Evolutionary conservation across 1,139 yeast genomes (phyloP).

Genomic region (Hansenula lynferdii): DNA sequence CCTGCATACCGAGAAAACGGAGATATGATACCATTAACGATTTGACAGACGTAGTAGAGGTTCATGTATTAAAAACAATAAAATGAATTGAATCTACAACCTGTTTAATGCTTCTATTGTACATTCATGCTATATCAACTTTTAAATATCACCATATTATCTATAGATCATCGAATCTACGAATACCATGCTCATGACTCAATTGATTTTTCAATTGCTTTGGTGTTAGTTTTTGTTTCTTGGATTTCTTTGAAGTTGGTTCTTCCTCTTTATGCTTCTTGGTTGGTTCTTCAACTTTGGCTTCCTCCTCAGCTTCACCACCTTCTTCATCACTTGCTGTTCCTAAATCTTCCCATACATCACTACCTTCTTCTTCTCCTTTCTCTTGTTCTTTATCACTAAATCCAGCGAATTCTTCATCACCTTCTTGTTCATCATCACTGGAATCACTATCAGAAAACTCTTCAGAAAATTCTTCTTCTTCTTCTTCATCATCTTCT

Average conservation of each 20-base stretch:
- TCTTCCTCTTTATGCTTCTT: constrained; percentile 13
- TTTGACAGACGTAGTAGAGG: too few relatives aligned
- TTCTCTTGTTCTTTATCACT: too few relatives aligned
- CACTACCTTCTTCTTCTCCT: constrained; percentile 14
- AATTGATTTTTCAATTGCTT: constrained; percentile 46
- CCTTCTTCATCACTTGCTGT: too few relatives aligned
- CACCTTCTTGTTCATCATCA: constrained; percentile 9
- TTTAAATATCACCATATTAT: not conserved
- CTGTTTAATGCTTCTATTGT: too few relatives aligned
- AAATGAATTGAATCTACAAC: not conserved
- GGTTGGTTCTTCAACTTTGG: too few relatives aligned
- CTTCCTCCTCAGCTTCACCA: too few relatives aligned
- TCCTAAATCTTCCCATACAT: too few relatives aligned
- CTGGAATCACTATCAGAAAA: constrained; percentile 12
- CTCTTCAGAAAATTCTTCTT: constrained; percentile 17
- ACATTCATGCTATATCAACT: too few relatives aligned
- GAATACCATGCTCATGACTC: constrained; percentile 62
- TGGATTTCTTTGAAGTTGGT: constrained; percentile 13
- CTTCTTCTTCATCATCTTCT: constrained; percentile 24
- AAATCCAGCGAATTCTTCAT: too few relatives aligned
- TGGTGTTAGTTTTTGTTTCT: constrained; percentile 35
- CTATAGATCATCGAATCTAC: constrained; percentile 58
- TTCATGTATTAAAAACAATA: too few relatives aligned
- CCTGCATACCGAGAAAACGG: too few relatives aligned
- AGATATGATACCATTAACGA: too few relatives aligned